Base-by-base conservation (phyloP, 805 yeast genomes). In the Cyberlindnera xishuangbannaensis region DNA sequence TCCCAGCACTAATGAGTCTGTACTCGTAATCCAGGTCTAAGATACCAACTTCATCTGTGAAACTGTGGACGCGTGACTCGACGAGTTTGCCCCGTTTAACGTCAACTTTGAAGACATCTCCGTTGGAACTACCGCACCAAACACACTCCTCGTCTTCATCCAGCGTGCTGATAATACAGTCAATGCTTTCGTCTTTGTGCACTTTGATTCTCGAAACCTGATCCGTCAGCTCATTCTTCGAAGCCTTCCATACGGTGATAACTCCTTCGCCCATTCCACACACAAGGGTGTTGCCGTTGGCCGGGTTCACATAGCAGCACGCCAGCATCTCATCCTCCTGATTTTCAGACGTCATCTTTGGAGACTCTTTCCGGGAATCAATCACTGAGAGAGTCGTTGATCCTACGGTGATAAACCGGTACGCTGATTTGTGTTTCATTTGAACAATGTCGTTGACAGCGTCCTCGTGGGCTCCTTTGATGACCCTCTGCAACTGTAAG, bases 251-350 rank as follows among this genome's bases (percentile, higher is more conserved):
- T 11, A 83, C 64, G 0, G 97, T 86, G 6, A 86, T 67, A 11
- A 85, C 73, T 4, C 97, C 97, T 51, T 82, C 92, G 12, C 95
- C 86, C 81, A 86, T 87, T 28, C 95, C 90, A 46, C 88, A 87
- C 4, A 81, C 72, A 4, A 78, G 70, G 1, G 75, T 69, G 14
- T 75, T 78, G 34, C 78, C 83, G 30, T 69, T 71, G 11, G 76
- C 69, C 2, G 71, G 71, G 41, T 80, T 83, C 2, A 78, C 71
- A 61, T 78, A 76, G 24, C 83, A 64, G 48, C 85, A 80, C 36
- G 87, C 69, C 27, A 90, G 59, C n/a, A 90, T 60, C 53, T 90
- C 98, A 51, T 90, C 97, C 45, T 83, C 95, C 60, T 90, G 98
- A 53, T 86, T 88, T 42, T 88, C 97, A 23, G 88, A 78, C 25